Evolutionary conservation across 73 alveolate genomes (phyloP), one percentile per base, ranked within the genome.

Genomic region (Paramecium biaurelia): DNA sequence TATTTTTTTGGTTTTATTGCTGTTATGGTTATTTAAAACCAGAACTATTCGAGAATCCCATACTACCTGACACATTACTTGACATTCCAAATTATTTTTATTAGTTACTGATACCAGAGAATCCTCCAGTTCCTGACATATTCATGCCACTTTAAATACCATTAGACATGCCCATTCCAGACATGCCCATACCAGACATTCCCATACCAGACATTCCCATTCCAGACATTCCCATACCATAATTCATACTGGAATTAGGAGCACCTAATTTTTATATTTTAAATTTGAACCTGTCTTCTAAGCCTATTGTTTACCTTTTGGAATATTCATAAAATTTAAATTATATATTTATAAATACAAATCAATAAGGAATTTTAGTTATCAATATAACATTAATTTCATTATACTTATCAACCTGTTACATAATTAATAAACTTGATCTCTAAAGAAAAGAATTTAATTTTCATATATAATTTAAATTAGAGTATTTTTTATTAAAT

Each of bases 11-110:
- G 26, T 1, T 63, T 63, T 30, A 63, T 63, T 63, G 32, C 12
- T 53, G 32, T 63, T 63, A 63, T 23, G 84, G 84, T 63, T 63
- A 63, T 63, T 63, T 63, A 26, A 63, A 63, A 26, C 84, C 84
- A 63, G 86, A 72, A 26, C 58, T 72, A 38, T 72, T 72, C n/a
- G 86, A 38, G 24, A 35, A 72, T 37, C 86, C 86, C 86, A 72
- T 72, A n/a, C 86, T 38, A 30, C 86, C 86, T 1, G 59, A 32
- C 63, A 63, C 12, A 63, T 63, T 63, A 32, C 45, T 63, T 23
- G 41, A 32, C 49, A 26, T 63, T 7, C 49, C 84, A 32, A 63
- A 63, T 63, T 32, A 26, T 26, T 63, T 63, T 63, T 63, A 4
- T 63, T 63, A 26, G 84, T 63, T 63, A 10, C 84, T 63, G 26